phyloP scores from a whole-genome alignment of 192 early-diverging fungal genomes.

The Chytriomyces confervae region DNA sequence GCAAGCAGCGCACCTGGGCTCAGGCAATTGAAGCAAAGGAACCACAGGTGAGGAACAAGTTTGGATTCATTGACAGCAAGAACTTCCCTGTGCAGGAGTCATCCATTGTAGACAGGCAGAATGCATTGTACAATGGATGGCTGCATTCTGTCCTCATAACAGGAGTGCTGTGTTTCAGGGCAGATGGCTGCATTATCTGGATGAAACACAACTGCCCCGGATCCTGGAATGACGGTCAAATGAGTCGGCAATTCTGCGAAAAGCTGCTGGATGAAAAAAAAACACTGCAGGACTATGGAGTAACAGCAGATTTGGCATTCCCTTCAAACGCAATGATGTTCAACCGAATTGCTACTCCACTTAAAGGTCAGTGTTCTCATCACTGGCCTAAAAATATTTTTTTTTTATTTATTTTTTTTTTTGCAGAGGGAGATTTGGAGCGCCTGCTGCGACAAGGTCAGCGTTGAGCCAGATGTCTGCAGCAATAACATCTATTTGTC shows the following conservation, averaged over 20 bases:
- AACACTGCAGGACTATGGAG: constrained; percentile 14
- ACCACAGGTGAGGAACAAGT: neutral
- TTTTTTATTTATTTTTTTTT: neutral
- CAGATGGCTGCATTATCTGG: constrained; percentile 33
- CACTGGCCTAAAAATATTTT: no score
- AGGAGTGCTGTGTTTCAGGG: constrained; percentile 25
- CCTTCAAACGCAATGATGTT: neutral
- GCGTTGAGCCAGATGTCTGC: neutral
- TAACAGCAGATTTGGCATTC: constrained; percentile 22
- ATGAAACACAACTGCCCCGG: constrained; percentile 30
- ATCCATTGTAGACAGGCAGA: constrained; percentile 11
- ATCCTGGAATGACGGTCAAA: constrained; percentile 33
- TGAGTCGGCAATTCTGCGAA: neutral
- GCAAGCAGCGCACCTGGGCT: constrained; percentile 3
- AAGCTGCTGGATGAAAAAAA: neutral
- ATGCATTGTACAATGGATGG: constrained; percentile 37
- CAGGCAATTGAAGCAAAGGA: constrained; percentile 17
- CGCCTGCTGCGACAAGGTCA: neutral
- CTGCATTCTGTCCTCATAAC: constrained; percentile 27
- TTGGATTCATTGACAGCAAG: constrained; percentile 31
- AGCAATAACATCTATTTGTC: constrained; percentile 20
- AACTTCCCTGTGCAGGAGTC: constrained; percentile 22
- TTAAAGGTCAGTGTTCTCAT: neutral
- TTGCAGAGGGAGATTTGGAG: neutral
- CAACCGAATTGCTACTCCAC: constrained; percentile 7